A percentile compares a stretch with the other conserved stretches of the same genome.
Evolutionary conservation across 225 moss, liverwort and hornwort species (phyloP).

Genomic region (Polytrichum formosum): DNA sequence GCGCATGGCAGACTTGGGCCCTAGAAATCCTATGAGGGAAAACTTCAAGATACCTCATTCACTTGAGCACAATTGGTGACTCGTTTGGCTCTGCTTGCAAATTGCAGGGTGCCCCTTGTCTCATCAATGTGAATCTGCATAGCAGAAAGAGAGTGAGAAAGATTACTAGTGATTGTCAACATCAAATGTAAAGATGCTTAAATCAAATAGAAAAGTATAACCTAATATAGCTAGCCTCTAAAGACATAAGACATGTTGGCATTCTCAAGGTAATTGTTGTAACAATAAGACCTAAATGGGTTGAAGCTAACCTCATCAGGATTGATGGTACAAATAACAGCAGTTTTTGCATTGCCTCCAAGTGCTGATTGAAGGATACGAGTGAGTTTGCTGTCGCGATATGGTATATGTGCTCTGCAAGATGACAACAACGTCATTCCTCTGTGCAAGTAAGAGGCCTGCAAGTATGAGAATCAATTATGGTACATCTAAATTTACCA

Average conservation of each 20-base stretch:
- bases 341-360: constrained; percentile 95
- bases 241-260: background rate
- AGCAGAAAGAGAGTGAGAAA: background rate
- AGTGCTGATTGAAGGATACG: constrained; percentile 89
- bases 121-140: constrained; percentile 86
- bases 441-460: background rate
- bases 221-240: too few relatives aligned
- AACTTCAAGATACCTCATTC: constrained; percentile 62
- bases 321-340: constrained; percentile 88
- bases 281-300: background rate
- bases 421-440: background rate
- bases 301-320: constrained; percentile 70
- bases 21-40: background rate
- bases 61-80: constrained; percentile 95
- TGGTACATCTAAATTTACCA: too few relatives aligned
- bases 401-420: constrained; percentile 82
- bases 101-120: constrained; percentile 88
- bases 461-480: too few relatives aligned
- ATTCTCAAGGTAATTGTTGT: background rate
- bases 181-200: too few relatives aligned
- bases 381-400: constrained; percentile 92
- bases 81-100: constrained; percentile 91
- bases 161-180: too few relatives aligned
- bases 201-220: too few relatives aligned
- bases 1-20: too few relatives aligned